Evolutionary conservation across 148 eudicot genomes (phyloP), one percentile per base, ranked within the genome.

Genomic region (Hydrangea macrophylla): DNA sequence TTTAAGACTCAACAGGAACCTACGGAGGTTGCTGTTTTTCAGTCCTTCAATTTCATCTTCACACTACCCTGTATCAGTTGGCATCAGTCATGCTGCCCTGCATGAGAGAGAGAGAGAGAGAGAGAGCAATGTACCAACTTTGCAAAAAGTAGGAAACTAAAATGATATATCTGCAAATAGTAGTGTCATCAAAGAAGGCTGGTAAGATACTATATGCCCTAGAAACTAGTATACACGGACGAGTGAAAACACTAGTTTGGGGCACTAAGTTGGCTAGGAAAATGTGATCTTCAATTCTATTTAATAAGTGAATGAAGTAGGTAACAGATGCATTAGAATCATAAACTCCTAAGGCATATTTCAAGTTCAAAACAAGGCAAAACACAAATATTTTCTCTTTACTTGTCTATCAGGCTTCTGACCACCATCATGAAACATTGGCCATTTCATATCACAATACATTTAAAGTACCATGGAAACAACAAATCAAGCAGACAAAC

Each of bases 181-280:
- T 28, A 62, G 13, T 2, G 28, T 13, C 56, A 27, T 64, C 53
- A 39, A 28, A 55, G 69, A 63, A 56, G 30, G 30, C 22, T 23
- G 20, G 27, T 31, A n/a, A 40, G 51, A 32, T 8, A 9, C 35
- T 51, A 37, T 22, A 70, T 17, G 73, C 60, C 7, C 17, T 18
- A 60, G 18, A 48, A 60, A 59, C 45, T 57, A 30, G 58, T 55
- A 60, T 27, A 55, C 13, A 57, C 22, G 33, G 10, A 35, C 40
- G 39, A 56, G 54, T 23, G 24, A 77, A 44, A 74, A 28, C n/a
- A 33, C 1, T 40, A 22, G 7, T n/a, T 44, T n/a, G 20, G 9
- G 26, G 30, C 48, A 33, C 2, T 40, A 23, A 22, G 2, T 15
- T 18, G 8, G 27, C 23, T 0, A 9, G 12, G 9, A 62, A 62